Evolutionary conservation across 164 flowering plant species (phyloP), one percentile per base, ranked within the genome.

Genomic region (grape (Vitis vinifera)): DNA sequence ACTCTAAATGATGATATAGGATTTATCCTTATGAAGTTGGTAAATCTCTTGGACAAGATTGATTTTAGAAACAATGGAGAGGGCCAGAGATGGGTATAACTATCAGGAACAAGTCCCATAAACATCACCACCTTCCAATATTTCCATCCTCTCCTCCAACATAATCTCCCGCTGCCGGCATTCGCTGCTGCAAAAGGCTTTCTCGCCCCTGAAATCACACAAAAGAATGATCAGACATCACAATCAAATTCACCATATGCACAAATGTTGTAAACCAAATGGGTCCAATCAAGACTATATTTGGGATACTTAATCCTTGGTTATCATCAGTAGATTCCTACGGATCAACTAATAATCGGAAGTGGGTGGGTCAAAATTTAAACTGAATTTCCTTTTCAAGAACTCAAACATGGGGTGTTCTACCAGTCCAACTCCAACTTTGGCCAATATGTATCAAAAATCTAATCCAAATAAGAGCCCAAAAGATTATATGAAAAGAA

Each of bases 101-200:
- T 71, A 74, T 76, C 71, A 77, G 56, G 71, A 67, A 63, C 78
- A 66, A 29, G 63, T 62, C 27, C 65, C 65, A 67, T 70, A 53
- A 16, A 59, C 65, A 65, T 63, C 79, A 68, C 75, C 74, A 3
- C 76, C 29, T 10, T 71, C 77, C 52, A 67, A 37, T 51, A 85
- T 80, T 73, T 85, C 87, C 72, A 71, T 72, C 67, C 74, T 85
- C 75, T 86, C 93, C 15, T 89, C 96, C 23, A 83, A 62, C 66
- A 85, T 37, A 77, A 93, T 88, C 87, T 86, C 92, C 78, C 87
- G 77, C 70, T 73, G 69, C n/a, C 97, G 80, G 84, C 98, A 93
- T 70, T 84, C 89, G 8, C 72, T 49, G 71, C 98, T 93, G 91
- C 98, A 93, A 76, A 93, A 93, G 16, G 97, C 94, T 69, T 88